These are phyloP conservation scores for Lachancea sp. DNA, from an alignment of 805 yeast species.

Conservation along the genomic window DNA sequence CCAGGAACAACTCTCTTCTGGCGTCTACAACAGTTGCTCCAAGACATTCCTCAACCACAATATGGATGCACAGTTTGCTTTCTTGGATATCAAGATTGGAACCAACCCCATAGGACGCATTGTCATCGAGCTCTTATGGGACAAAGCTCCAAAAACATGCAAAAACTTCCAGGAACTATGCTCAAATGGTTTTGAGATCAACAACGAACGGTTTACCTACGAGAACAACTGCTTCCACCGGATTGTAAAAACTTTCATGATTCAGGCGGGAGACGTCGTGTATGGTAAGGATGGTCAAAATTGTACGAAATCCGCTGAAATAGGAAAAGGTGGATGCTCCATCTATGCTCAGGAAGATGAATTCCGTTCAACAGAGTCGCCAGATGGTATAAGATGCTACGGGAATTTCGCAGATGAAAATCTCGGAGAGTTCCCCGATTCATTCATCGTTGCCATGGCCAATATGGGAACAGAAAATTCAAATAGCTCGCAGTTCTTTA, in stretches of 20 bases:
- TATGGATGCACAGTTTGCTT: slow-evolving; percentile 21
- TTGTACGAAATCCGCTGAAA: slow-evolving; percentile 17
- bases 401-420: slow-evolving; percentile 56
- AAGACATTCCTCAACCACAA: neutral
- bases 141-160: slow-evolving; percentile 51
- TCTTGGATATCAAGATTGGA: slow-evolving; percentile 48
- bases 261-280: slow-evolving; percentile 60
- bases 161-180: slow-evolving; percentile 47
- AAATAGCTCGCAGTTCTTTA: slow-evolving; percentile 65
- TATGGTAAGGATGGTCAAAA: slow-evolving; percentile 32
- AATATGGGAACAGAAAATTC: slow-evolving; percentile 43
- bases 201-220: slow-evolving; percentile 31
- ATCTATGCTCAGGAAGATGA: slow-evolving; percentile 29
- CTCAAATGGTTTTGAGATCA: slow-evolving; percentile 28
- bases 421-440: slow-evolving; percentile 35
- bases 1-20: neutral
- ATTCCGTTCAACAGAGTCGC: neutral
- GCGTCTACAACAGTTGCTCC: too few relatives aligned
- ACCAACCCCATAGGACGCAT: slow-evolving; percentile 46
- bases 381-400: slow-evolving; percentile 23
- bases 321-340: slow-evolving; percentile 44
- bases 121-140: slow-evolving; percentile 46
- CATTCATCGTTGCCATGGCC: slow-evolving; percentile 58
- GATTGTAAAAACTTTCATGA: slow-evolving; percentile 59
- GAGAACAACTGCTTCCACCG: slow-evolving; percentile 51